A percentile compares a stretch with the other conserved stretches of the same genome.
Conservation (phyloP, 2,329 filamentous ascomycete genomes). For the Beauveria scarabaeidicola region DNA sequence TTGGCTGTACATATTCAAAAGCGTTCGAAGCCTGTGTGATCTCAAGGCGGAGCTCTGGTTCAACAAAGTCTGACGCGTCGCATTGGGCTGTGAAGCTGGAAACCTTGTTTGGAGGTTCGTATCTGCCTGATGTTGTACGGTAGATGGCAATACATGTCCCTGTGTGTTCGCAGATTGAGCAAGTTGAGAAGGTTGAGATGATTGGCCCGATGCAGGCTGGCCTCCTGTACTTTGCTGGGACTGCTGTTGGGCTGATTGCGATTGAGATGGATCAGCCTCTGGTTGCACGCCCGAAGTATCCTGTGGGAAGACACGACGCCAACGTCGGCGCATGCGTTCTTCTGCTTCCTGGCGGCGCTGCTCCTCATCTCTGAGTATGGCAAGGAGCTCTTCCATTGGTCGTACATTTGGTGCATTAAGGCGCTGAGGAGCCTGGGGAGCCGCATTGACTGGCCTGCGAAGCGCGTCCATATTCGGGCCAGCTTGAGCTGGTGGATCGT, state of each 20-base stretch:
- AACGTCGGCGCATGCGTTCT: neutral
- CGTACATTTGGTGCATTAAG: neutral
- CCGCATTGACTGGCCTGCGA: neutral
- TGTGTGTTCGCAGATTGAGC: neutral
- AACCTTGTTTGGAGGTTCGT: neutral
- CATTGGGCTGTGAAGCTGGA: neutral
- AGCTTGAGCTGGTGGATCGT: neutral
- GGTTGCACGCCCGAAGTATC: neutral
- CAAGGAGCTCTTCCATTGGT: constrained; percentile 1
- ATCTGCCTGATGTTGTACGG: neutral
- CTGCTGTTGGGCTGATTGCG: neutral
- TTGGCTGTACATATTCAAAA: neutral
- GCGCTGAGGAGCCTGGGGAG: neutral
- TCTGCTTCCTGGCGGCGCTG: constrained; percentile 6
- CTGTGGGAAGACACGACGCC: neutral
- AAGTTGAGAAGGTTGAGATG: neutral
- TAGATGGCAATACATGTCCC: neutral
- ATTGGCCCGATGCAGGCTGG: neutral
- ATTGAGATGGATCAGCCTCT: neutral
- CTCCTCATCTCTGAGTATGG: constrained; percentile 4
- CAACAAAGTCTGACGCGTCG: neutral
- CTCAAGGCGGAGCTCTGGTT: neutral
- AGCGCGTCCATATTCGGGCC: neutral
- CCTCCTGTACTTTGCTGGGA: neutral
- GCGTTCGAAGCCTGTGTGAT: neutral